Percentiles rank a stretch among this genome's conserved stretches.
phyloP scores from a whole-genome alignment of 352 stramenopile genomes.

The Halophytophthora polymorphica region DNA sequence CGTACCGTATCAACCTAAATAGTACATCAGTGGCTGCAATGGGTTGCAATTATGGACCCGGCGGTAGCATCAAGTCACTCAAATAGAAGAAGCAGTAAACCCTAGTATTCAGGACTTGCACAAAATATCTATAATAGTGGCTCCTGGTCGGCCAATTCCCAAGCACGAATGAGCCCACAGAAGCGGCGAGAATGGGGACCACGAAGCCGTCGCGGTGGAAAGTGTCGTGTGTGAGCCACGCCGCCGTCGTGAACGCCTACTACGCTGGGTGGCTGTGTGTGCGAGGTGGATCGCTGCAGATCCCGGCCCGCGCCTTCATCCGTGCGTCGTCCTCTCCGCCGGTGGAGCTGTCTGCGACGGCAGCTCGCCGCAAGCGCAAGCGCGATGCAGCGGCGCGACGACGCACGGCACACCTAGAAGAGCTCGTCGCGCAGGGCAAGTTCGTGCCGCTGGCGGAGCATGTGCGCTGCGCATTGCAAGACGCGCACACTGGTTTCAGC shows the following conservation, averaged over 20 bases:
- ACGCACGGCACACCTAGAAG: constrained; percentile 22
- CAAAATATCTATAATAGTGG: too few species aligned
- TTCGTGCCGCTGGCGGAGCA: constrained; percentile 40
- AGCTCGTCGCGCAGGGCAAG: constrained; percentile 41
- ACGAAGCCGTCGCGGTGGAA: constrained; percentile 4
- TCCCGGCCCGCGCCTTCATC: constrained; percentile 25
- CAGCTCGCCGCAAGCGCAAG: constrained; percentile 38
- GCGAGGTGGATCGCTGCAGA: constrained; percentile 26
- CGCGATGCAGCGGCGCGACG: constrained; percentile 27
- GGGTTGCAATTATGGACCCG: too few species aligned
- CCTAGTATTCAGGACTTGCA: too few species aligned
- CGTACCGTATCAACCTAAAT: too few species aligned
- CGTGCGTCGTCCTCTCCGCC: not conserved
- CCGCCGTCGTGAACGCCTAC: constrained; percentile 47
- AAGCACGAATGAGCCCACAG: too few species aligned
- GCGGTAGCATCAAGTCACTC: too few species aligned
- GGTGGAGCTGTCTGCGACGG: constrained; percentile 1
- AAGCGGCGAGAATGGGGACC: not conserved
- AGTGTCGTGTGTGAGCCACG: constrained; percentile 40
- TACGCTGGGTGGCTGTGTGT: constrained; percentile 36
- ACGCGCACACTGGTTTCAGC: constrained; percentile 17
- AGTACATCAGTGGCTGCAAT: too few species aligned
- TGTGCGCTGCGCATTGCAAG: constrained; percentile 16
- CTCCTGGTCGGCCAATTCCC: too few species aligned
- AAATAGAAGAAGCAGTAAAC: too few species aligned